Base-by-base conservation (phyloP, 2,329 filamentous ascomycete genomes). In the Botrytis elliptica region DNA sequence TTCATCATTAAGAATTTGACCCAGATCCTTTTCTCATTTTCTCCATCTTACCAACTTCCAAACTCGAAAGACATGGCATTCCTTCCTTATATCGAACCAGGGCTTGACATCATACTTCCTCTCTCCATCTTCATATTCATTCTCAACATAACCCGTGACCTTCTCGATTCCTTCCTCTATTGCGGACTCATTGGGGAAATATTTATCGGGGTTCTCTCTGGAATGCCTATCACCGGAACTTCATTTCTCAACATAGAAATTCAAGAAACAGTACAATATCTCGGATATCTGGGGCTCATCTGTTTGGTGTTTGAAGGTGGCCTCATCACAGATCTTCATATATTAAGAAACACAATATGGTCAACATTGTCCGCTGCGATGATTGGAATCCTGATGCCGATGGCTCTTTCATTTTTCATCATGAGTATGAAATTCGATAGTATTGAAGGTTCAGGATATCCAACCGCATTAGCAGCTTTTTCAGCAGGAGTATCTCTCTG, bases 301-400 rank as follows among this genome's bases (percentile, higher is more conserved):
- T 67, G 71, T n/a, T 55, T 72, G 14, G 71, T 72, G 14, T 72
- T 72, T n/a, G 71, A 72, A 40, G 71, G 71, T 8, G 71, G 71
- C 14, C 71, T 72, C 5, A 72, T 42, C 29, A 72, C 71, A 6
- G 63, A 68, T 44, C 40, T 72, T 59, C 33, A 42, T 33, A 36
- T 72, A 25, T 16, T 69, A 33, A 44, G 63, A 22, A 59, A 69
- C 6, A 72, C 63, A 10, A 72, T 72, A 44, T 68, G 71, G 64
- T 38, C 46, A 36, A 72, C 71, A 29, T 25, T 72, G 16, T 29
- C 64, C 4, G 71, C 63, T 8, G 63, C 63, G 12, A 22, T 59
- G 5, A 22, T 69, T 14, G 71, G 71, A n/a, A 42, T 72, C 1
- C 14, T 72, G 18, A 40, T 46, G 9, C 71, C 71, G 1, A 72